These are phyloP conservation scores for Fusarium miscanthi DNA, from an alignment of 2,329 filamentous ascomycete species.

Conservation along the genomic window DNA sequence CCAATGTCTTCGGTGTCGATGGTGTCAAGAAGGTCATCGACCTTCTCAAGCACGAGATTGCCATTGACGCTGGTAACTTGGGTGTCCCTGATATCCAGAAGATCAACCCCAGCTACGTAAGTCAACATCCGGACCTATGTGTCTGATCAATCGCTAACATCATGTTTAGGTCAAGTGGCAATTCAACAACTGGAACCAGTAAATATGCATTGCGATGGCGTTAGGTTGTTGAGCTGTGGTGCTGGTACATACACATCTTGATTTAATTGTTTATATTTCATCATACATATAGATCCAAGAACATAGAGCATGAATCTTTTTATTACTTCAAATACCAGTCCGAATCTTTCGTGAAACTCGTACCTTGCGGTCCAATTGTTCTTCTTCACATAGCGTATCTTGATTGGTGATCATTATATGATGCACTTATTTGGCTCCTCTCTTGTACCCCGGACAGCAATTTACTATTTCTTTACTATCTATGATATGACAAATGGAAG, in stretches of 20 bases:
- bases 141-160: not conserved
- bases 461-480: not conserved
- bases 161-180: conserved; percentile 40
- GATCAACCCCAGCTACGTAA: conserved; percentile 47
- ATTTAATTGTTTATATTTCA: conserved; percentile 35
- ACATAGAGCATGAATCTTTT: not conserved
- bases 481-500: not conserved
- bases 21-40: conserved; percentile 58
- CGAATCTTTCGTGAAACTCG: not conserved
- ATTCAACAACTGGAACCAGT: conserved; percentile 42
- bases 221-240: not conserved
- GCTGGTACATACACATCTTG: conserved; percentile 34
- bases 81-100: conserved; percentile 53
- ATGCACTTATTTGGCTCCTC: not conserved
- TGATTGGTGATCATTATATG: not conserved
- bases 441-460: not conserved
- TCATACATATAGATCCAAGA: conserved; percentile 14
- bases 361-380: not conserved
- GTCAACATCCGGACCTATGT: not conserved
- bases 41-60: conserved; percentile 63
- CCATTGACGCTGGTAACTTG: conserved; percentile 57
- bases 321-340: not conserved
- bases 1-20: conserved; percentile 62
- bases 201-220: conserved; percentile 9
- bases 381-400: not conserved